Evolutionary conservation across 139 green algal genomes (phyloP).

Genomic region (Tetradesmus obliquus): DNA sequence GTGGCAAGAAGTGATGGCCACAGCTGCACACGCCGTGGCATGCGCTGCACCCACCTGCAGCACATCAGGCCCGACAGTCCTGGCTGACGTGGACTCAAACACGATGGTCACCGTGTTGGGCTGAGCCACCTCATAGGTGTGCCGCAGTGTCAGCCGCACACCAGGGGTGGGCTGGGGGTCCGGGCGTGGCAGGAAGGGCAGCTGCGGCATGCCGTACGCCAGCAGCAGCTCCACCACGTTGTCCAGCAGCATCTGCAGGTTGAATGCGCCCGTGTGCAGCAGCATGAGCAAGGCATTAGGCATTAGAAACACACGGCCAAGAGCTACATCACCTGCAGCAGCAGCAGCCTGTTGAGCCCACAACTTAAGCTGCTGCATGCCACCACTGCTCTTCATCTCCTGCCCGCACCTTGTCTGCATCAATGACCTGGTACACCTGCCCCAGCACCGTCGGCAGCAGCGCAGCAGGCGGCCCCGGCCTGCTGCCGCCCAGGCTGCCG

Average conservation of each 20-base stretch:
- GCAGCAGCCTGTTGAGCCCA: neutral
- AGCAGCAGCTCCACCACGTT: conserved; percentile 69
- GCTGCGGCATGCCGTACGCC: neutral
- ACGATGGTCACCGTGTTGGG: conserved; percentile 46
- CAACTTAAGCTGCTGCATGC: neutral
- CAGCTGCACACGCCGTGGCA: neutral
- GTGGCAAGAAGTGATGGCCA: neutral
- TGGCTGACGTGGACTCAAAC: conserved; percentile 60
- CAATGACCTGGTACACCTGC: conserved; percentile 62
- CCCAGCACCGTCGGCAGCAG: conserved; percentile 64
- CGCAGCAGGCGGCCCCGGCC: conserved; percentile 63
- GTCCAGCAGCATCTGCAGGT: conserved; percentile 55
- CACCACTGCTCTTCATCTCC: neutral
- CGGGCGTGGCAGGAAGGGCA: conserved; percentile 40
- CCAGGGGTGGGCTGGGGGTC: conserved; percentile 44
- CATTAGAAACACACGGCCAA: neutral
- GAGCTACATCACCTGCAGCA: neutral
- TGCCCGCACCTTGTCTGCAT: neutral
- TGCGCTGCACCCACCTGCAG: conserved; percentile 31
- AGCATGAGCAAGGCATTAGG: neutral
- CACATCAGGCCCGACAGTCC: conserved; percentile 48
- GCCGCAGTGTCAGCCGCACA: conserved; percentile 51
- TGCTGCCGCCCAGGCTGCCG: conserved; percentile 65
- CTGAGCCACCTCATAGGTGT: conserved; percentile 55
- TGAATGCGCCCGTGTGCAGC: neutral